Base-by-base conservation (phyloP, 176 grass and related monocot species). In the Sorghum bicolor region DNA sequence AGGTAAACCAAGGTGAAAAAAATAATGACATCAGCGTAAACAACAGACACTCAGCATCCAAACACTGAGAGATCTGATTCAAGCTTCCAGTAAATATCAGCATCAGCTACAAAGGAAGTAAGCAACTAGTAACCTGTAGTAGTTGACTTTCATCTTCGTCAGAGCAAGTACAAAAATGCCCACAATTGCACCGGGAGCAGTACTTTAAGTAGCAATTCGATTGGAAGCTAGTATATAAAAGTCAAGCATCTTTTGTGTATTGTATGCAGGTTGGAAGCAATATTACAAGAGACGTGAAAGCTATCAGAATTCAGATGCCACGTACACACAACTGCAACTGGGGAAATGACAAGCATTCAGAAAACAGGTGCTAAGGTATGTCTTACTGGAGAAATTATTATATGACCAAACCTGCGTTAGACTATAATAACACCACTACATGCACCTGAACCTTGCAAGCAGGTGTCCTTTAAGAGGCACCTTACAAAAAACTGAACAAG, bases 401-500 rank as follows among this genome's bases (percentile, higher is more conserved):
- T 43, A 47, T 47, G 70, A 58, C 1, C 10, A 37, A 37, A 58
- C 20, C 5, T 75, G 30, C 48, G 11, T 32, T n/a, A 31, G 4
- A 53, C 47, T 55, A 75, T 48, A 57, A 19, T 24, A 55, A 33
- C 1, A 13, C 28, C 20, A 16, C 30, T 52, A 74, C 28, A 6
- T 8, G 10, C 31, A 76, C 50, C 31, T 58, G 31, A 58, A 39
- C 52, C 53, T 39, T 36, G 33, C 30, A 60, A 61, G 33, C 20
- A 61, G 52, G 0, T n/a, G 28, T 30, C 28, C 25, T 36, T 76
- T 76, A 76, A n/a, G 20, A 16, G 10, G 44, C 87, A 89, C 84
- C 84, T 84, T 87, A 85, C 83, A 85, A 78, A 76, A 78, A 73
- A 72, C 37, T 39, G 37, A n/a, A 20, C 63, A 20, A 6, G 74